phyloP scores from a whole-genome alignment of 2,329 filamentous ascomycete genomes.

The Biscogniauxia sp. region DNA sequence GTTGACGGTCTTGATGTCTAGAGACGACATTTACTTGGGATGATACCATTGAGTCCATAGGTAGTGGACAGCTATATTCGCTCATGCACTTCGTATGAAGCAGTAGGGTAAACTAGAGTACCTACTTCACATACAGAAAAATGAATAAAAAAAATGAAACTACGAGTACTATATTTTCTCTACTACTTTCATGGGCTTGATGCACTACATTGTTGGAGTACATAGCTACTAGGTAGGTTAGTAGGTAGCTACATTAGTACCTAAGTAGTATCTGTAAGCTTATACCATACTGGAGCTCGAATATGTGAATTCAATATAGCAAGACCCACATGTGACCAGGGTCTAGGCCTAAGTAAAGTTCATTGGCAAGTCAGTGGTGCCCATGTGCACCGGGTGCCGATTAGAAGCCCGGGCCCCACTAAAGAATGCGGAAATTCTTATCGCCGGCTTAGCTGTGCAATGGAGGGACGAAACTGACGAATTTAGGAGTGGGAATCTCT shows the following conservation, averaged over 20 bases:
- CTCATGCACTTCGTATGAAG: slow-evolving; percentile 17
- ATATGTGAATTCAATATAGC: neutral
- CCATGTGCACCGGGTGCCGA: neutral
- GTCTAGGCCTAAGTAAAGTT: neutral
- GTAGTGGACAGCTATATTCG: slow-evolving; percentile 12
- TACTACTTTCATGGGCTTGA: neutral
- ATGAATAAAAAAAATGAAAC: slow-evolving; percentile 10
- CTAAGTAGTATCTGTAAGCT: neutral
- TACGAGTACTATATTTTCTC: slow-evolving; percentile 1
- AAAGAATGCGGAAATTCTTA: neutral
- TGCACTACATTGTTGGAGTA: no score
- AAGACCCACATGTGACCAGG: neutral
- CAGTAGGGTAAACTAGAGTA: slow-evolving; percentile 13
- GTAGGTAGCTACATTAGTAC: neutral
- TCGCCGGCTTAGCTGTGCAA: neutral
- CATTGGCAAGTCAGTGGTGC: no score
- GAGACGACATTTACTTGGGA: slow-evolving; percentile 20
- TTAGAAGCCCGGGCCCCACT: neutral
- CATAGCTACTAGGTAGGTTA: no score
- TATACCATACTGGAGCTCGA: neutral
- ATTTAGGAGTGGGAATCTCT: no score
- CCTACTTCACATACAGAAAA: slow-evolving; percentile 1
- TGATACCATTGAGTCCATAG: slow-evolving; percentile 2
- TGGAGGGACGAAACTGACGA: neutral
- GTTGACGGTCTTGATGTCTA: slow-evolving; percentile 84